Conservation (phyloP, 148 eudicot genomes). For the Rhododendron molle region DNA sequence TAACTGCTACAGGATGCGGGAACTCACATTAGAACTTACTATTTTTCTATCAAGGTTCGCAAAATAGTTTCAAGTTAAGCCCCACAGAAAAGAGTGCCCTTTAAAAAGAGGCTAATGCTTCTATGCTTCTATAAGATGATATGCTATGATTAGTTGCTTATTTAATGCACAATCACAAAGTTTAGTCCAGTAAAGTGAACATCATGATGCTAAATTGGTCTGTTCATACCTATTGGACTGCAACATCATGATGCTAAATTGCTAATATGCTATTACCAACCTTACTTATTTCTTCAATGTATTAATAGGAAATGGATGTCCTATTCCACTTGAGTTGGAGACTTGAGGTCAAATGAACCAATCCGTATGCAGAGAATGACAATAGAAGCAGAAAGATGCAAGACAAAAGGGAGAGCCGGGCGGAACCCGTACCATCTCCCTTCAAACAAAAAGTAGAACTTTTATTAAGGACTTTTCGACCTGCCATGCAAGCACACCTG, state of each 20-base stretch:
- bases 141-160: not conserved
- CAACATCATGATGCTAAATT: not conserved
- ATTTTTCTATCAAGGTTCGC: too few species aligned
- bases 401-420: conserved; percentile 51
- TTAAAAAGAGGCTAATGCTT: not conserved
- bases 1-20: too few species aligned
- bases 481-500: conserved; percentile 69
- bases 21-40: too few species aligned
- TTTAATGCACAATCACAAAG: not conserved
- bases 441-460: conserved; percentile 15
- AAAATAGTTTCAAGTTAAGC: not conserved
- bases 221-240: not conserved
- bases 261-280: not conserved
- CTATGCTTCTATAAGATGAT: not conserved
- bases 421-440: conserved; percentile 65
- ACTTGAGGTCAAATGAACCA: not conserved
- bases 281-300: not conserved
- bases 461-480: conserved; percentile 28
- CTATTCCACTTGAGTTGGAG: not conserved
- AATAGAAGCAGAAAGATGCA: conserved; percentile 7
- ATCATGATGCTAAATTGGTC: not conserved
- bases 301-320: not conserved
- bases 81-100: not conserved
- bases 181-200: not conserved
- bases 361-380: not conserved